These are phyloP conservation scores for Lasiosphaeris hirsuta DNA, from an alignment of 495 filamentous ascomycete species.

Conservation along the genomic window DNA sequence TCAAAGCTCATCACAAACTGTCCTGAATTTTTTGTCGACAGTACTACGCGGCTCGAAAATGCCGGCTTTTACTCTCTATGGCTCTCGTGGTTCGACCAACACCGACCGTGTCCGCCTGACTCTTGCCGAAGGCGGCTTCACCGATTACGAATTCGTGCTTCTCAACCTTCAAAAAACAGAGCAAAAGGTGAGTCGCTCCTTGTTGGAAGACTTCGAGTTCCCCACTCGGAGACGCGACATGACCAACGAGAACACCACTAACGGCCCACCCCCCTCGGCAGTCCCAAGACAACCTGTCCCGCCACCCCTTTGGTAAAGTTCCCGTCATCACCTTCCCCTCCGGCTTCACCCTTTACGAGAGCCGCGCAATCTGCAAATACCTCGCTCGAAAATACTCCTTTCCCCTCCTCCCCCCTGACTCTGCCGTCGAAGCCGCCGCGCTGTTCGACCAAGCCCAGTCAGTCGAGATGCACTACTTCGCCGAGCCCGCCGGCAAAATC, in stretches of 20 bases:
- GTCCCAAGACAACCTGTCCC: slow-evolving; percentile 38
- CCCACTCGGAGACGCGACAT: too few relatives aligned
- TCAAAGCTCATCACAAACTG: slow-evolving; percentile 15
- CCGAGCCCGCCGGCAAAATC: slow-evolving; percentile 40
- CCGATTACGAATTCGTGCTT: slow-evolving; percentile 36
- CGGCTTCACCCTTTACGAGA: slow-evolving; percentile 44
- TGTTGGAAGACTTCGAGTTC: too few relatives aligned
- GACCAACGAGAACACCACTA: too few relatives aligned
- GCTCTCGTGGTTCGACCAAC: slow-evolving; percentile 36
- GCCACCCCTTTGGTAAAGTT: slow-evolving; percentile 43
- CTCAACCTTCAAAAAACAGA: slow-evolving; percentile 36
- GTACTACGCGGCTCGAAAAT: slow-evolving; percentile 33
- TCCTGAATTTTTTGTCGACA: neutral
- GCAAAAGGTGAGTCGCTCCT: slow-evolving; percentile 36
- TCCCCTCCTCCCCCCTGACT: slow-evolving; percentile 35
- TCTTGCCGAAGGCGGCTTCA: slow-evolving; percentile 37
- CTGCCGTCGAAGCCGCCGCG: slow-evolving; percentile 39
- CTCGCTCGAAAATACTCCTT: slow-evolving; percentile 39
- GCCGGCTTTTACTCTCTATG: slow-evolving; percentile 39
- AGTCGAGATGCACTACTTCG: slow-evolving; percentile 40
- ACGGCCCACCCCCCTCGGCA: slow-evolving; percentile 19
- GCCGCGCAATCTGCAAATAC: slow-evolving; percentile 47
- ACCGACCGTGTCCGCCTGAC: slow-evolving; percentile 38
- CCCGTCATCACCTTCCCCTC: slow-evolving; percentile 23
- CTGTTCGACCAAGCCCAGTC: slow-evolving; percentile 43